These are phyloP conservation scores for Candida endomychidarum DNA, from an alignment of 805 yeast genomes.

Conservation along the genomic window DNA sequence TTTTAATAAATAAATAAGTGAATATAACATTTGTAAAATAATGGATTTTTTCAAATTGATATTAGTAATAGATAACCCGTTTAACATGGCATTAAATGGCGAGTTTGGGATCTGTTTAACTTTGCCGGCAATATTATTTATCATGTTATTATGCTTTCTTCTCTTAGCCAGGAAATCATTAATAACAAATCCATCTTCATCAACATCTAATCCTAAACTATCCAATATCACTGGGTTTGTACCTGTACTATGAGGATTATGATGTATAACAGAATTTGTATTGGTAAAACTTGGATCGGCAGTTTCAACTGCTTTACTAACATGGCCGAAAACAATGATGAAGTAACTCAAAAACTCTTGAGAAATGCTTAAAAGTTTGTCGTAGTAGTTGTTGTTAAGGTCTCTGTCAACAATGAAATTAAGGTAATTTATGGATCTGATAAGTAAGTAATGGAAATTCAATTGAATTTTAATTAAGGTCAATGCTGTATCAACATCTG, in stretches of 20 bases:
- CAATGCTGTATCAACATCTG: slow-evolving; percentile 38
- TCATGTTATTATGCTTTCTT: slow-evolving; percentile 17
- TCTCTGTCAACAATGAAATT: slow-evolving; percentile 45
- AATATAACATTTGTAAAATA: slow-evolving; percentile 42
- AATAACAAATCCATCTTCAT: slow-evolving; percentile 46
- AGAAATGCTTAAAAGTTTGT: slow-evolving; percentile 36
- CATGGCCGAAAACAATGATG: slow-evolving; percentile 36
- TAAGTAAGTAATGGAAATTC: slow-evolving; percentile 43
- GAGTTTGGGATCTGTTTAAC: slow-evolving; percentile 34
- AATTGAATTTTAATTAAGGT: slow-evolving; percentile 44
- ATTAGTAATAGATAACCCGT: slow-evolving; percentile 43
- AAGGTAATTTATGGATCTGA: slow-evolving; percentile 42
- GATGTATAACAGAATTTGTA: slow-evolving; percentile 14
- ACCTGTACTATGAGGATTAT: slow-evolving; percentile 20
- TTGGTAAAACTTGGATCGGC: neutral
- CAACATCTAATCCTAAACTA: slow-evolving; percentile 39
- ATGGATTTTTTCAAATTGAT: slow-evolving; percentile 44
- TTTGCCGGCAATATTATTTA: slow-evolving; percentile 12
- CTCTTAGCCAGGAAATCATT: slow-evolving; percentile 44
- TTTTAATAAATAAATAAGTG: slow-evolving; percentile 40
- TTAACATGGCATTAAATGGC: slow-evolving; percentile 41
- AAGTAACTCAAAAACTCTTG: slow-evolving; percentile 40
- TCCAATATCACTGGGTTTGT: slow-evolving; percentile 29
- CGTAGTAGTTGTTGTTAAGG: slow-evolving; percentile 33
- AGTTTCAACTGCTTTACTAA: slow-evolving; percentile 20